A percentile compares a stretch with the other conserved stretches of the same genome.
Conservation (phyloP, 2,329 filamentous ascomycete species). For the Colletotrichum melonis region DNA sequence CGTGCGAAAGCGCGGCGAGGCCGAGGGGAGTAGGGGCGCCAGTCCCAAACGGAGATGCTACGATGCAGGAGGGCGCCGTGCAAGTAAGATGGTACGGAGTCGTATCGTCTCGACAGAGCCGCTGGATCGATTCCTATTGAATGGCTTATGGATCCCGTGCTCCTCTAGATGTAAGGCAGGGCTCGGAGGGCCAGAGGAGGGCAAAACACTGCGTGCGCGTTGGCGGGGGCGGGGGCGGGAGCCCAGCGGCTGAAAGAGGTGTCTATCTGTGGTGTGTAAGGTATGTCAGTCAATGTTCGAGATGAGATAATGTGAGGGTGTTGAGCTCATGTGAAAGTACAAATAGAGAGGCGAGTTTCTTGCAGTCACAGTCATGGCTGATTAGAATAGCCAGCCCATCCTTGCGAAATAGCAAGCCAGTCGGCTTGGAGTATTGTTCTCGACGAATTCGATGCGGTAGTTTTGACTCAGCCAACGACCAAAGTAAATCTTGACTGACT, state of each 20-base stretch:
- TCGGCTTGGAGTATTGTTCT: not conserved
- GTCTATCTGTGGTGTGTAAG: not conserved
- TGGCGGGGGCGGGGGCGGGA: not conserved
- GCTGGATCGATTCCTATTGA: not conserved
- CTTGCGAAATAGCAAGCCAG: not conserved
- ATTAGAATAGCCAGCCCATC: not conserved
- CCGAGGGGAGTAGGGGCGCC: slow-evolving; percentile 20
- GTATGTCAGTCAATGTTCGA: not conserved
- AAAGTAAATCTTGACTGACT: slow-evolving; percentile 11
- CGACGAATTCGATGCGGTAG: not conserved
- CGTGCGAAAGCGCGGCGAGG: slow-evolving; percentile 20
- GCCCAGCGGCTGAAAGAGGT: not conserved
- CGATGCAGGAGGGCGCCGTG: slow-evolving; percentile 1
- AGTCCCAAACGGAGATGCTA: slow-evolving; percentile 9
- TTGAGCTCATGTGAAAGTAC: not conserved
- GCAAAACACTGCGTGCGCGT: not conserved
- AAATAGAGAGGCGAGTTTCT: not conserved
- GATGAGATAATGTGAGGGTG: not conserved
- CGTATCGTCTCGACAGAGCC: not conserved
- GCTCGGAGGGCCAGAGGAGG: not conserved
- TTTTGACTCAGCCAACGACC: slow-evolving; percentile 10
- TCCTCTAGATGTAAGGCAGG: slow-evolving; percentile 6
- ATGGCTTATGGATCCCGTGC: not conserved
- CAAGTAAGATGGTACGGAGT: not conserved
- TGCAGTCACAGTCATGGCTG: not conserved